These are phyloP conservation scores for Licmophora abbreviata DNA, from an alignment of 108 stramenopile species.

Conservation along the genomic window DNA sequence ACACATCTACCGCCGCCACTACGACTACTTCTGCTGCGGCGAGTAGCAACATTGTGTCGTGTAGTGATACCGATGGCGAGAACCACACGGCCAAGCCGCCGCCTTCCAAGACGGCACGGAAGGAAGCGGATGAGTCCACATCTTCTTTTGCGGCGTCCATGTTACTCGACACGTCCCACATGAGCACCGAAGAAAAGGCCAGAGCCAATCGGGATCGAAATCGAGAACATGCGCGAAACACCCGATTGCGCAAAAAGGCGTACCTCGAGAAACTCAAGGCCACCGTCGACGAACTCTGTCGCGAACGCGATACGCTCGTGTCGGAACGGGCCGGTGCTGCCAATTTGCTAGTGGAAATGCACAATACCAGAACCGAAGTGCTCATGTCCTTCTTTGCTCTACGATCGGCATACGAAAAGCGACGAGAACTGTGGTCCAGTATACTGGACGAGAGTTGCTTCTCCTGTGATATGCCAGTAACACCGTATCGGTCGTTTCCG, in stretches of 20 bases:
- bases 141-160: not conserved
- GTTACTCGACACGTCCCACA: conserved; percentile 29
- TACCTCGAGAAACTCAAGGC: conserved; percentile 88
- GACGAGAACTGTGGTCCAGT: conserved; percentile 69
- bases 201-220: conserved; percentile 86
- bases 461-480: conserved; percentile 59
- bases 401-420: conserved; percentile 61
- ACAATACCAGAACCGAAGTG: conserved; percentile 81
- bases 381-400: conserved; percentile 75
- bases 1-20: not conserved
- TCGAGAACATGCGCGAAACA: conserved; percentile 90
- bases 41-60: conserved; percentile 36
- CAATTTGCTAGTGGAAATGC: conserved; percentile 64
- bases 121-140: conserved; percentile 10
- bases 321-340: conserved; percentile 71
- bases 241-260: conserved; percentile 89
- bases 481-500: conserved; percentile 71
- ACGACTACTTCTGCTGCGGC: not conserved
- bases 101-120: not conserved
- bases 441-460: conserved; percentile 86
- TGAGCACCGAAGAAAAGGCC: conserved; percentile 55
- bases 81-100: conserved; percentile 2
- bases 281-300: conserved; percentile 83
- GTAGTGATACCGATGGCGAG: conserved; percentile 75
- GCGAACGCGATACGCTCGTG: conserved; percentile 64